Percentiles rank a stretch among this genome's conserved stretches.
Evolutionary conservation across 1,284 basidiomycete genomes (phyloP).

Genomic region (Ustilago xerochloae): DNA sequence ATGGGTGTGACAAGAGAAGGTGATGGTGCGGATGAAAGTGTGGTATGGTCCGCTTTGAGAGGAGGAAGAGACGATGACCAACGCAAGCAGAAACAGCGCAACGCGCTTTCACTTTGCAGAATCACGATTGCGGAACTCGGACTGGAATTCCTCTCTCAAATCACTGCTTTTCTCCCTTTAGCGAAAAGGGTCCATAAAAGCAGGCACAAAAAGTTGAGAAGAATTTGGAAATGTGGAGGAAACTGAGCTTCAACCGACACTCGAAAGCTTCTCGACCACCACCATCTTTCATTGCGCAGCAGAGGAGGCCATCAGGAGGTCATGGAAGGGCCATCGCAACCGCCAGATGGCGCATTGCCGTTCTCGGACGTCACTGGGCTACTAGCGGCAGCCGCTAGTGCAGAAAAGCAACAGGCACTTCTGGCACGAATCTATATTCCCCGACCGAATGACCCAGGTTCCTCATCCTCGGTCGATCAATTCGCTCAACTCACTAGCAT

Average conservation of each 20-base stretch:
- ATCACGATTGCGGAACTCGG: constrained; percentile 37
- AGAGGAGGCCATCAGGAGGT: not conserved
- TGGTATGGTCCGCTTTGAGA: not conserved
- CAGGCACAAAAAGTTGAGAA: not conserved
- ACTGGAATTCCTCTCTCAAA: too few species aligned
- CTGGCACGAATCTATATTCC: constrained; percentile 31
- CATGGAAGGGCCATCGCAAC: not conserved
- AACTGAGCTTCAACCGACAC: constrained; percentile 22
- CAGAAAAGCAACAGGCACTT: constrained; percentile 45
- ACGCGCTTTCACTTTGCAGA: constrained; percentile 10
- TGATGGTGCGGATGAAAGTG: not conserved
- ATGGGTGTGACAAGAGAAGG: not conserved
- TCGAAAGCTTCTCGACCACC: not conserved
- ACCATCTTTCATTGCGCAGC: not conserved
- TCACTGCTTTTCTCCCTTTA: not conserved
- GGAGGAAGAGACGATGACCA: not conserved
- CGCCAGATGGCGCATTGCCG: constrained; percentile 35
- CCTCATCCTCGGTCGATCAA: constrained; percentile 19
- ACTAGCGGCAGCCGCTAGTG: constrained; percentile 30
- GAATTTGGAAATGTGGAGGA: constrained; percentile 24
- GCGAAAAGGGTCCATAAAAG: not conserved
- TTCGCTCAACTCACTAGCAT: constrained; percentile 24
- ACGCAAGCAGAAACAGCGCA: not conserved
- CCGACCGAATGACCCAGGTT: not conserved
- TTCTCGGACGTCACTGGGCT: constrained; percentile 39